Base-by-base conservation (phyloP, 331 rosid genomes). In the Malus hybrid region DNA sequence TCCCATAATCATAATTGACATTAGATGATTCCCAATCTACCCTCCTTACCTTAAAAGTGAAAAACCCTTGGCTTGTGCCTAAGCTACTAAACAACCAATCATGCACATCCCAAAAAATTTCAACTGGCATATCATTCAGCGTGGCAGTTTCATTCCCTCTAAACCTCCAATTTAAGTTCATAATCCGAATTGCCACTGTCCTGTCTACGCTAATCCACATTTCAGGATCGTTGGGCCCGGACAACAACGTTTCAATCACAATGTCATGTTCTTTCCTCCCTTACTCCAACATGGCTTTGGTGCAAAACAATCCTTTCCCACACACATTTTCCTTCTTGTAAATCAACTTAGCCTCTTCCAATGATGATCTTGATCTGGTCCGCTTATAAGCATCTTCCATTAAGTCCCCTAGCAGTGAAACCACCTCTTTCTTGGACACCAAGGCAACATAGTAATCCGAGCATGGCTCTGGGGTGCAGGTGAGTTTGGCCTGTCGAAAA, bases 61-160 rank as follows among this genome's bases (percentile, higher is more conserved):
- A 79, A 63, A 83, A 67, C 10, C 84, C 84, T 34, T 73, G 83
- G 59, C 76, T 54, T 5, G 73, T 52, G 4, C 76, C 70, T 12
- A 70, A 68, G 20, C 36, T 32, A 16, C 60, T 42, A 28, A 76
- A 80, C 61, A 83, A 73, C 86, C 83, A 76, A 67, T 79, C 81
- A 71, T 83, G 81, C 39, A 79, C 81, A 44, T 83, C 86, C 86
- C 81, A 83, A 20, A 83, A 67, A 27, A 79, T 63, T 61, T 83
- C 69, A 7, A 79, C 63, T 1, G 77, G 79, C 22, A 62, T 44
- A 62, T 61, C 68, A 56, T 83, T 52, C 70, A 76, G 31, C 79
- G 55, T 69, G 20, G 42, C 52, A 2, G 74, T 71, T 70, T 79
- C 81, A 27, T 83, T 83, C 46, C 86, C 84, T 65, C 81, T 60